A percentile compares a stretch with the other conserved stretches of the same genome.
Conservation (phyloP, 345 rosid species). For the Linum lewisii region DNA sequence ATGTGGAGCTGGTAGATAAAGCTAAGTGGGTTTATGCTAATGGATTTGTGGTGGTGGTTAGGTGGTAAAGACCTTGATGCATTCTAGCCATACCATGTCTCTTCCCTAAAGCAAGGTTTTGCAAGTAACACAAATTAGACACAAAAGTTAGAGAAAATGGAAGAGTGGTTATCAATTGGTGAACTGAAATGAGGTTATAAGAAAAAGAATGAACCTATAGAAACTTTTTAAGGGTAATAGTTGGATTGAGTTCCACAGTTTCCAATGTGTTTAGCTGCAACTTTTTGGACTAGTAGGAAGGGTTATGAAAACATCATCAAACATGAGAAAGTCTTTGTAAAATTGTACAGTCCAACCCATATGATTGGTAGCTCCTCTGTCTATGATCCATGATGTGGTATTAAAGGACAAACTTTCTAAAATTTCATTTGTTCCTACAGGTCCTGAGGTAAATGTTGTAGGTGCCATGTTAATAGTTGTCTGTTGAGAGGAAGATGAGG, state of each 20-base stretch:
- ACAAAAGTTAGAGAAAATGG: not conserved
- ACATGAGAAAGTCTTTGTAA: not conserved
- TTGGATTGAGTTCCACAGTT: not conserved
- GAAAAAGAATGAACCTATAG: not conserved
- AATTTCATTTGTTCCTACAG: too few relatives aligned
- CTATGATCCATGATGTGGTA: slow-evolving; percentile 12
- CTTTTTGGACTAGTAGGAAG: not conserved
- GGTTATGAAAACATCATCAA: not conserved
- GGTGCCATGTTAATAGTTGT: not conserved
- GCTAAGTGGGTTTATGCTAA: too few relatives aligned
- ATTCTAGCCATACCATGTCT: slow-evolving; percentile 1
- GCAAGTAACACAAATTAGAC: not conserved
- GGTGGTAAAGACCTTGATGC: not conserved
- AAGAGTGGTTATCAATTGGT: not conserved
- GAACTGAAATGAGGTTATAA: slow-evolving; percentile 1
- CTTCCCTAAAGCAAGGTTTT: not conserved
- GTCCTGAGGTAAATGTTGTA: not conserved
- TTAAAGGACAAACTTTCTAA: too few relatives aligned
- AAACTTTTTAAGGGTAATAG: slow-evolving; percentile 2
- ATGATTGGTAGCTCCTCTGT: slow-evolving; percentile 6
- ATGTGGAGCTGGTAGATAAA: not conserved
- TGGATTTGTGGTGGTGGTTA: not conserved
- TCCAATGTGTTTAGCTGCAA: slow-evolving; percentile 1
- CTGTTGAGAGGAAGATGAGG: too few relatives aligned
- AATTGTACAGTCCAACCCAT: not conserved